Evolutionary conservation across 306 rosid genomes (phyloP), one percentile per base, ranked within the genome.

Genomic region (Quercus wislizeni): DNA sequence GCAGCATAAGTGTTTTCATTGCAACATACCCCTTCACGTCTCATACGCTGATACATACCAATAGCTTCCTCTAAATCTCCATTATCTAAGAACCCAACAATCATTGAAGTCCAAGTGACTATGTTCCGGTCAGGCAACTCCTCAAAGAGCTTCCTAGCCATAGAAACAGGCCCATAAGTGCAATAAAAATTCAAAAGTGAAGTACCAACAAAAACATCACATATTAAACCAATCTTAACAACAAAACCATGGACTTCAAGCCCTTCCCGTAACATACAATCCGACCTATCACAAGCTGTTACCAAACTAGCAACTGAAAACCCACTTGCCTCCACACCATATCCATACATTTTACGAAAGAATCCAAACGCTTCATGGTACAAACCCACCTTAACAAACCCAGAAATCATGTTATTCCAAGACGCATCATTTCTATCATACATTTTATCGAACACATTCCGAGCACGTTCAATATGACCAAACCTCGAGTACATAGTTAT

Each of bases 41-140:
- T 86, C 91, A 92, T 87, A 46, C 49, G 84, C 86, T 68, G 84
- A 87, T 87, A 92, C 58, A 85, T 65, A 67, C 78, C 80, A 38
- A 90, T 70, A 69, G 91, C 97, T 70, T 90, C 90, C 72, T 74
- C 82, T 51, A 79, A 55, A 64, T 86, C 83, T 79, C 92, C 94
- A 73, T 61, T 80, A 74, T 81, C 86, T 0, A 92, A 88, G 81
- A 81, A 90, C 41, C 87, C 86, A 76, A 92, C 96, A 90, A 95
- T 91, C 87, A 95, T 86, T 55, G 99, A 86, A 78, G 99, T 95
- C 99, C 99, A 95, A 76, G 98, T 88, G 23, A 95, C 99, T 18
- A 91, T 88, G 81, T 92, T 92, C 68, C 89, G 89, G 30, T 86
- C 91, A n/a, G 87, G 91, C 84, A 95, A 90, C 83, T 90, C 92